These are phyloP conservation scores for Botryotinia narcissicola DNA, from an alignment of 2,329 filamentous ascomycete species.

Conservation along the genomic window DNA sequence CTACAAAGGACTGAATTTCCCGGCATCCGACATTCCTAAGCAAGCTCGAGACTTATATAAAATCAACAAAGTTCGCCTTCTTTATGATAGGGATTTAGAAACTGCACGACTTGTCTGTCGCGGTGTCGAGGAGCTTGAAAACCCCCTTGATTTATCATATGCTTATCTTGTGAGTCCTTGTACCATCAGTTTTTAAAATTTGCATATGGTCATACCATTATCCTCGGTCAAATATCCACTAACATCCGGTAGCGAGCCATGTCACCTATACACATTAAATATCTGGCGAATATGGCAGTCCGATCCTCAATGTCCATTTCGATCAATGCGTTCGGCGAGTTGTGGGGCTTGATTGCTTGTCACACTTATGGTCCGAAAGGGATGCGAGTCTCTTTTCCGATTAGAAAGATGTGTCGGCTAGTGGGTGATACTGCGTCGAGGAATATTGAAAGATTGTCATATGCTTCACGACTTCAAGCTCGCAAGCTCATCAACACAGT, in stretches of 20 bases:
- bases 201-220: background rate
- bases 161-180: conserved; percentile 58
- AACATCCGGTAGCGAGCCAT: conserved; percentile 61
- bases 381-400: conserved; percentile 90
- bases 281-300: conserved; percentile 83
- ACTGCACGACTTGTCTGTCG: conserved; percentile 82
- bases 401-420: conserved; percentile 86
- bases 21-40: conserved; percentile 82
- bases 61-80: conserved; percentile 81
- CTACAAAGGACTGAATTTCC: conserved; percentile 85
- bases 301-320: conserved; percentile 95
- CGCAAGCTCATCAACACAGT: conserved; percentile 85
- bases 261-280: conserved; percentile 87
- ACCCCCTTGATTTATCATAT: conserved; percentile 66
- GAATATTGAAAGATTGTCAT: conserved; percentile 85
- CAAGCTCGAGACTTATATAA: conserved; percentile 89
- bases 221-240: background rate
- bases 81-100: conserved; percentile 80
- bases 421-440: conserved; percentile 82
- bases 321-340: conserved; percentile 77
- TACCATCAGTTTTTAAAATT: background rate
- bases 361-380: conserved; percentile 75
- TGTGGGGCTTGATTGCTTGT: conserved; percentile 87
- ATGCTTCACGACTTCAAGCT: conserved; percentile 79
- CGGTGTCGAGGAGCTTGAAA: conserved; percentile 67